Evolutionary conservation across 805 yeast genomes (phyloP).

Genomic region (Candida vartiovaarae): DNA sequence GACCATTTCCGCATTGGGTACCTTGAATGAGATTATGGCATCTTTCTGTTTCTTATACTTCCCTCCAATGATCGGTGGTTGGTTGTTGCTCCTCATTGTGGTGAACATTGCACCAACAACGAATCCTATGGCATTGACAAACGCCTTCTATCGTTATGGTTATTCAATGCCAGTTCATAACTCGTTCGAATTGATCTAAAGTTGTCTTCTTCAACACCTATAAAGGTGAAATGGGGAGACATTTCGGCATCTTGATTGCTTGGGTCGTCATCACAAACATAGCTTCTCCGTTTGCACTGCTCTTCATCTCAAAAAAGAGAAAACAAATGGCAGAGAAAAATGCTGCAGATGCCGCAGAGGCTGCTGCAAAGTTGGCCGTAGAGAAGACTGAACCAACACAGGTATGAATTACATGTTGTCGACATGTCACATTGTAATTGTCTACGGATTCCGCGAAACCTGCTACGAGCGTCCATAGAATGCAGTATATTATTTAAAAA

Average conservation of each 20-base stretch:
- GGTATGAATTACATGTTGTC: neutral
- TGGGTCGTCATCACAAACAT: constrained; percentile 48
- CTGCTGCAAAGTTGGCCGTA: neutral
- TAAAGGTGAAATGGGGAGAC: constrained; percentile 50
- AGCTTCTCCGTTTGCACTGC: constrained; percentile 37
- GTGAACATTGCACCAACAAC: constrained; percentile 55
- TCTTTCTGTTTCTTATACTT: constrained; percentile 38
- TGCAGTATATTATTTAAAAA: no score
- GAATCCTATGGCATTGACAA: constrained; percentile 38
- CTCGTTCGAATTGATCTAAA: constrained; percentile 50
- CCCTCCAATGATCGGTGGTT: constrained; percentile 63
- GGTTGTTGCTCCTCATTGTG: constrained; percentile 61
- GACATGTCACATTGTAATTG: no score
- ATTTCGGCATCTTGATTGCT: constrained; percentile 49
- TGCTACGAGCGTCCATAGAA: no score
- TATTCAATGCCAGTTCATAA: constrained; percentile 64
- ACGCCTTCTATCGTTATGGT: constrained; percentile 36
- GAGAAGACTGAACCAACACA: neutral
- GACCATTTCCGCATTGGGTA: constrained; percentile 63
- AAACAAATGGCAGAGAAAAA: constrained; percentile 6
- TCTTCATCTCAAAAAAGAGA: constrained; percentile 11
- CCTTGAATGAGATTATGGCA: constrained; percentile 55
- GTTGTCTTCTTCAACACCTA: constrained; percentile 51
- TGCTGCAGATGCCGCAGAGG: constrained; percentile 1
- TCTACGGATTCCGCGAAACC: no score